A percentile compares a stretch with the other conserved stretches of the same genome.
phyloP scores from a whole-genome alignment of 331 rosid genomes.

The Quercus tomentella region DNA sequence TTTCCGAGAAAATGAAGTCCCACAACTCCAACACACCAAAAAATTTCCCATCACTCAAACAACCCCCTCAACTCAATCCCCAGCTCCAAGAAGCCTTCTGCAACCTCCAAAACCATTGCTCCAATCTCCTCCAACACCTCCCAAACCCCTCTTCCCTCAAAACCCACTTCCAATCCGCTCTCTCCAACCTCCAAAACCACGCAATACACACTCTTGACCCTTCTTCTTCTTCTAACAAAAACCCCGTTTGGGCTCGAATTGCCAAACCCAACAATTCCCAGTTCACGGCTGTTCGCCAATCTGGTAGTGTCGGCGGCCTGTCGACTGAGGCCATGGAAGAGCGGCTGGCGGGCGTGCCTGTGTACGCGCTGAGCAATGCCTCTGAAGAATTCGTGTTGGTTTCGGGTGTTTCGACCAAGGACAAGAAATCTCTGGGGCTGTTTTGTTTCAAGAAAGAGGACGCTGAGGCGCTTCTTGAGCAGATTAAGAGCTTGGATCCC shows the following conservation, averaged over 20 bases:
- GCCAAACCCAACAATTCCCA: slow-evolving; percentile 19
- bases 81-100: slow-evolving; percentile 48
- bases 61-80: slow-evolving; percentile 33
- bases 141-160: slow-evolving; percentile 24
- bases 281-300: neutral
- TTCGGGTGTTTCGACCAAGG: slow-evolving; percentile 57
- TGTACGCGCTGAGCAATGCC: slow-evolving; percentile 83
- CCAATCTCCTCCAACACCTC: slow-evolving; percentile 33
- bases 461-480: slow-evolving; percentile 73
- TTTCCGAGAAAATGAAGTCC: slow-evolving; percentile 28
- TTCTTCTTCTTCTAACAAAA: slow-evolving; percentile 3
- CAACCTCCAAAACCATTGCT: slow-evolving; percentile 42
- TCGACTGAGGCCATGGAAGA: slow-evolving; percentile 68
- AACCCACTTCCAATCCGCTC: slow-evolving; percentile 34
- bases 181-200: slow-evolving; percentile 37
- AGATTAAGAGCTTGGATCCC: slow-evolving; percentile 61
- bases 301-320: slow-evolving; percentile 22
- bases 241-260: slow-evolving; percentile 60
- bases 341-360: slow-evolving; percentile 84
- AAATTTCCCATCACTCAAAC: slow-evolving; percentile 21
- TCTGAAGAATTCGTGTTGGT: slow-evolving; percentile 78
- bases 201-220: slow-evolving; percentile 26
- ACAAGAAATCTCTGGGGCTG: slow-evolving; percentile 62
- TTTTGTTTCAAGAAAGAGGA: slow-evolving; percentile 87
- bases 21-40: slow-evolving; percentile 16